Percentiles rank a stretch among this genome's conserved stretches.
Conservation (phyloP, 768 basidiomycete species). For the Mycena amicta region DNA sequence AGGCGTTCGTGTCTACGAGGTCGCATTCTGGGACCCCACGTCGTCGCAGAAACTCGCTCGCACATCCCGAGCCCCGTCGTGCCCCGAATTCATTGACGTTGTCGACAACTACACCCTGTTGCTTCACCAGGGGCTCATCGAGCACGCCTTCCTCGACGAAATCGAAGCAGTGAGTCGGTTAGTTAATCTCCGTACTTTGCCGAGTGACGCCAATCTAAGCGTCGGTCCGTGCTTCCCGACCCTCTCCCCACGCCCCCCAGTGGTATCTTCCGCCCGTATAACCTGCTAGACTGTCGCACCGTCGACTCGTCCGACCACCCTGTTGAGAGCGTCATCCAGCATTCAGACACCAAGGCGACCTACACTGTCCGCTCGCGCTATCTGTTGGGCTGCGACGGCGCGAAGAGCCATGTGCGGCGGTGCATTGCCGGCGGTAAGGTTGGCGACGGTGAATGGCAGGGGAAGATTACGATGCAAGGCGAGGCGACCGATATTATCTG, state of each 20-base stretch:
- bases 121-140: conserved; percentile 23
- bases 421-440: conserved; percentile 20
- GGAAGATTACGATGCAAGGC: conserved; percentile 49
- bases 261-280: conserved; percentile 19
- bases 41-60: conserved; percentile 31
- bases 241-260: conserved; percentile 9
- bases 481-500: conserved; percentile 52
- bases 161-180: conserved; percentile 14
- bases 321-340: conserved; percentile 18
- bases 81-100: conserved; percentile 23
- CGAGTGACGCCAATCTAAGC: conserved; percentile 5
- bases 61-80: conserved; percentile 15
- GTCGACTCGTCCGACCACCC: conserved; percentile 11
- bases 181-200: neutral
- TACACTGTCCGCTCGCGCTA: conserved; percentile 19
- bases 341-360: conserved; percentile 14
- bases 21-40: conserved; percentile 24
- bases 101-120: conserved; percentile 23
- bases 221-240: conserved; percentile 16
- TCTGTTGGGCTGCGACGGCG: conserved; percentile 30
- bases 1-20: conserved; percentile 21
- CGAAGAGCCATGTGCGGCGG: conserved; percentile 47
- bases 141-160: conserved; percentile 21
- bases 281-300: conserved; percentile 14
- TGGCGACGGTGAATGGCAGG: conserved; percentile 31